Conservation (phyloP, 306 rosid species). For the Cucurbita ficifolia region DNA sequence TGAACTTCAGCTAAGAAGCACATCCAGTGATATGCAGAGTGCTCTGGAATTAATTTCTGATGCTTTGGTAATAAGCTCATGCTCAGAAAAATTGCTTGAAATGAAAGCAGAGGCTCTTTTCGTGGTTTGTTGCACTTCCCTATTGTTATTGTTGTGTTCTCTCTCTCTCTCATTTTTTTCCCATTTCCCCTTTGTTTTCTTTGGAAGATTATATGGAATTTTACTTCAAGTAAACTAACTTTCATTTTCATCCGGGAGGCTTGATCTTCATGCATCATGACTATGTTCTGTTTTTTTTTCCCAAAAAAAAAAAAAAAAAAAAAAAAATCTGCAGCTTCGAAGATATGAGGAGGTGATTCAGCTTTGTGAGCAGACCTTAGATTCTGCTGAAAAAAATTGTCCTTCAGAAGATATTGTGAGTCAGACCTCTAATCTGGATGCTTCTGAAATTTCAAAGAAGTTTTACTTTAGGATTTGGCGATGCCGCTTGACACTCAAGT, state of each 20-base stretch:
- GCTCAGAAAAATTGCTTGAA: slow-evolving; percentile 72
- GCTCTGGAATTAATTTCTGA: slow-evolving; percentile 58
- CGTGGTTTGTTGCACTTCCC: slow-evolving; percentile 31
- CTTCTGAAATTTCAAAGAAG: slow-evolving; percentile 29
- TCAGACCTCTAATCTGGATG: slow-evolving; percentile 24
- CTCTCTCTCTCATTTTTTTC: background rate
- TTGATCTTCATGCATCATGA: background rate
- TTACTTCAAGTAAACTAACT: slow-evolving; percentile 11
- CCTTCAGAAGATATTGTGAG: slow-evolving; percentile 17
- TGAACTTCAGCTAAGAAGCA: slow-evolving; percentile 44
- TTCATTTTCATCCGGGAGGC: slow-evolving; percentile 8
- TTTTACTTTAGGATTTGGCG: slow-evolving; percentile 72
- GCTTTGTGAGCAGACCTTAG: slow-evolving; percentile 57
- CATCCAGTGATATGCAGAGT: slow-evolving; percentile 35
- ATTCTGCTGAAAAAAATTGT: slow-evolving; percentile 72
- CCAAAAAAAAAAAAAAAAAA: background rate
- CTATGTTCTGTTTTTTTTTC: background rate
- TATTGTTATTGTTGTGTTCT: background rate
- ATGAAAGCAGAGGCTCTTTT: slow-evolving; percentile 82
- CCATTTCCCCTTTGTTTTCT: background rate
- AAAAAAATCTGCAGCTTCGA: slow-evolving; percentile 37
- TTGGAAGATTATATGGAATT: background rate
- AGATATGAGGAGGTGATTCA: slow-evolving; percentile 78
- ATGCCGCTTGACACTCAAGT: slow-evolving; percentile 51
- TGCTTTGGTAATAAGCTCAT: slow-evolving; percentile 49